Percentiles rank a stretch among this genome's conserved stretches.
phyloP scores from a whole-genome alignment of 495 filamentous ascomycete genomes.

The Aspergillus carlsbadensis region DNA sequence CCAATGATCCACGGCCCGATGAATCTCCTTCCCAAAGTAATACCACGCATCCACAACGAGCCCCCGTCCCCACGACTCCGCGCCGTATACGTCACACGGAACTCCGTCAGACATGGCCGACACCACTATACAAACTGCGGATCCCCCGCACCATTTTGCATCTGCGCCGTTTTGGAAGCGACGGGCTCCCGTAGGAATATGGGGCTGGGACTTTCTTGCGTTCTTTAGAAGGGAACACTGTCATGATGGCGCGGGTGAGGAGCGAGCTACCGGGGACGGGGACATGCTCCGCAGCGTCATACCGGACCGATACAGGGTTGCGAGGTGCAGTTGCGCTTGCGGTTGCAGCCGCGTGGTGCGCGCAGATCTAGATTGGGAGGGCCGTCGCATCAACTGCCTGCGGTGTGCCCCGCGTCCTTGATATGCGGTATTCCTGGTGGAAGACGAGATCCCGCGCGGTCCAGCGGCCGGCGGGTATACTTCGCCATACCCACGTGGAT shows the following conservation, averaged over 20 bases:
- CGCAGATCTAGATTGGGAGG: slow-evolving; percentile 9
- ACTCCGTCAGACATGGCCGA: slow-evolving; percentile 11
- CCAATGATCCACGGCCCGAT: too few relatives aligned
- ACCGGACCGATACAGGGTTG: too few relatives aligned
- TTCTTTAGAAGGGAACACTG: not conserved
- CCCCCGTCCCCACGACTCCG: too few relatives aligned
- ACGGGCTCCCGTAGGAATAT: not conserved
- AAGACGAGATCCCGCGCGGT: not conserved
- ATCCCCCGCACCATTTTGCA: not conserved
- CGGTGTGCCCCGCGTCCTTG: not conserved
- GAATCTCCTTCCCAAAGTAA: too few relatives aligned
- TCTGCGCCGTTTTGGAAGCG: not conserved
- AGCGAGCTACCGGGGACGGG: not conserved
- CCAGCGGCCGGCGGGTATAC: slow-evolving; percentile 5
- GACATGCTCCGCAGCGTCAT: too few relatives aligned
- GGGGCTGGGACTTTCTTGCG: not conserved
- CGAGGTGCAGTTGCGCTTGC: too few relatives aligned
- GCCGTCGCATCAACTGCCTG: not conserved
- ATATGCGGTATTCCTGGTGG: not conserved
- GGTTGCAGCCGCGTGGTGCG: slow-evolving; percentile 7
- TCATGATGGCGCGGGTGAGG: slow-evolving; percentile 1
- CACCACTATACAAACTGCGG: not conserved
- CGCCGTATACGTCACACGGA: not conserved
- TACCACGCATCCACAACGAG: too few relatives aligned
- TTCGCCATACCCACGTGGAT: not conserved